Evolutionary conservation across 345 rosid species (phyloP), one percentile per base, ranked within the genome.

Genomic region (Hypericum perforatum): DNA sequence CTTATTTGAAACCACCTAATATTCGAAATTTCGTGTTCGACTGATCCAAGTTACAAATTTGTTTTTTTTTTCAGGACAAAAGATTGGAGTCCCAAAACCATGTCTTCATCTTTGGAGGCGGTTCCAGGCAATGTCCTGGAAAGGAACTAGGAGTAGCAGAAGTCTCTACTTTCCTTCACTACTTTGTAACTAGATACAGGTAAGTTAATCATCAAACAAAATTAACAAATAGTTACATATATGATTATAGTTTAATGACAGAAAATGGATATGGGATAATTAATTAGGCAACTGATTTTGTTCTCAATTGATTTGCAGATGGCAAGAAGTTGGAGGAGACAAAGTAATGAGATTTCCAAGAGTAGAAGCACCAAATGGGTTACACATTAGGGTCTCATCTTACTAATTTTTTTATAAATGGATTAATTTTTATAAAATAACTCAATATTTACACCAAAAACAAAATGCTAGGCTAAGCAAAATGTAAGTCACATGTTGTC

Each of bases 21-120:
- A 22, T 1, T 22, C 32, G 32, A n/a, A n/a, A n/a, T n/a, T n/a
- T n/a, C n/a, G 32, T 22, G 32, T 22, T 4, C 32, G 32, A 22
- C 32, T 22, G 4, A 22, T 22, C 2, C 2, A 22, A 4, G 4
- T 22, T 22, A 22, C 32, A 22, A 22, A 22, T 22, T 22, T 22
- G 32, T 1, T 22, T 22, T 22, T 22, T 22, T 22, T 60, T 39
- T 55, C 66, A 74, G 64, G 68, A 63, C 43, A 59, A 63, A n/a
- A 54, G 42, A 16, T 47, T 66, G 70, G 72, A 70, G 44, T 52
- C 63, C 38, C 61, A 62, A 49, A 67, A 60, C 49, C 54, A 70
- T 54, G 59, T 58, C 61, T 74, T 74, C 44, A 0, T 70, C 9
- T 74, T 74, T 70, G 78, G 78, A 49, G 78, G 64, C 41, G 78